Evolutionary conservation across 169 alveolate species (phyloP).

Genomic region (Toxoplasma gondii): DNA sequence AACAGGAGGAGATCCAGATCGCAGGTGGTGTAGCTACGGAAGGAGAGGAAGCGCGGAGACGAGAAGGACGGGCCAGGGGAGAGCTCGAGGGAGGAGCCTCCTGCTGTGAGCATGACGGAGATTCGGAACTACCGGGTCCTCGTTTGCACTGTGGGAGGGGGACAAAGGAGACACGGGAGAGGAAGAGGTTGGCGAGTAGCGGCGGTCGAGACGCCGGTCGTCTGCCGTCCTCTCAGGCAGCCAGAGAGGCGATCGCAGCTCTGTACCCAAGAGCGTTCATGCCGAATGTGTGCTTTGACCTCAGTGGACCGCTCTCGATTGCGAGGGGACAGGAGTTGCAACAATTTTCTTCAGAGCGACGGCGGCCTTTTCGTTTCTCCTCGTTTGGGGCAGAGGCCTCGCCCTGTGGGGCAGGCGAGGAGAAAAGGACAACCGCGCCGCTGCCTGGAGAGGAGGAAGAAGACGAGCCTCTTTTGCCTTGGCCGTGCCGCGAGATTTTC

Average conservation of each 20-base stretch:
- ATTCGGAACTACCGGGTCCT: too few species aligned
- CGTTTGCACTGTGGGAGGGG: background rate
- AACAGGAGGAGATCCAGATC: background rate
- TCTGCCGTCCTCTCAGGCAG: background rate
- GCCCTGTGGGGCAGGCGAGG: background rate
- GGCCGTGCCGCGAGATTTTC: background rate
- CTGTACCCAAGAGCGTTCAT: background rate
- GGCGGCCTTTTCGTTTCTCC: background rate
- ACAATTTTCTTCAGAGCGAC: too few species aligned
- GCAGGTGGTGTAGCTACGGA: too few species aligned
- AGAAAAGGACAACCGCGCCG: background rate
- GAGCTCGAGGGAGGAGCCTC: too few species aligned
- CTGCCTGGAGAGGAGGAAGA: background rate
- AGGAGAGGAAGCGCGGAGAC: too few species aligned
- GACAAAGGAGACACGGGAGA: background rate
- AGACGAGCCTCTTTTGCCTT: conserved; percentile 15
- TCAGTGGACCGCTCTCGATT: background rate
- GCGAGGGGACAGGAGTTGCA: background rate
- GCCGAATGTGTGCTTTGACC: background rate
- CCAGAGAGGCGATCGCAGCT: background rate
- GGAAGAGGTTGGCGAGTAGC: background rate
- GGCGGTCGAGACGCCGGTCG: background rate
- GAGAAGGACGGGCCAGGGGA: too few species aligned
- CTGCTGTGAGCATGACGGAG: too few species aligned
- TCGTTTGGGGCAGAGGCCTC: background rate